These are phyloP conservation scores for Nemania diffusa DNA, from an alignment of 2,329 filamentous ascomycete species.

Conservation along the genomic window DNA sequence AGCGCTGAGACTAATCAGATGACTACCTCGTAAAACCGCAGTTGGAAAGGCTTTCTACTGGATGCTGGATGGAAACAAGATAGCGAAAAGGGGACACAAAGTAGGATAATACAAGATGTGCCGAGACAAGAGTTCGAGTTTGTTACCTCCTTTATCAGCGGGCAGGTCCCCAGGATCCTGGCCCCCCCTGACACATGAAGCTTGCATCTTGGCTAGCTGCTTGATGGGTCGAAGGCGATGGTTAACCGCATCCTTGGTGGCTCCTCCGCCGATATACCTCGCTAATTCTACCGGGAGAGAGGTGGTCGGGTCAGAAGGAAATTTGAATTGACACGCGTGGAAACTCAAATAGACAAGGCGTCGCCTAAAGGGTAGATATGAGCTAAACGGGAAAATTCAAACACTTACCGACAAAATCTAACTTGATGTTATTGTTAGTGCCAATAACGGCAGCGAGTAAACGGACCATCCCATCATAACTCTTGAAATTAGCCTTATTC, in stretches of 20 bases:
- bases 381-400: conserved; percentile 1
- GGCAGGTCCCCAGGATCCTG: conserved; percentile 52
- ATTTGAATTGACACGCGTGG: not conserved
- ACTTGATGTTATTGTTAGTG: conserved; percentile 62
- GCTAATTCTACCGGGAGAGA: conserved; percentile 40
- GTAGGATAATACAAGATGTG: conserved; percentile 8
- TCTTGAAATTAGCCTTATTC: conserved; percentile 64
- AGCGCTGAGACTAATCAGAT: conserved; percentile 30
- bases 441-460: conserved; percentile 71
- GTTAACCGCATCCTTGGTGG: conserved; percentile 50
- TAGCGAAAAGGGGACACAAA: not conserved
- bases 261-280: conserved; percentile 47
- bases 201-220: conserved; percentile 52
- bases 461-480: conserved; percentile 68
- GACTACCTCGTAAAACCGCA: not conserved
- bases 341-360: not conserved
- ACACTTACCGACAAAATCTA: conserved; percentile 70
- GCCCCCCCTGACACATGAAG: conserved; percentile 42
- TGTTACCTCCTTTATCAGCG: conserved; percentile 52
- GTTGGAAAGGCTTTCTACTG: not conserved
- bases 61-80: not conserved
- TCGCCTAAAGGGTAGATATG: not conserved
- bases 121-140: conserved; percentile 10
- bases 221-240: conserved; percentile 55
- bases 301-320: conserved; percentile 23